phyloP scores from a whole-genome alignment of 2,329 filamentous ascomycete genomes.

The Xylaria sp. region DNA sequence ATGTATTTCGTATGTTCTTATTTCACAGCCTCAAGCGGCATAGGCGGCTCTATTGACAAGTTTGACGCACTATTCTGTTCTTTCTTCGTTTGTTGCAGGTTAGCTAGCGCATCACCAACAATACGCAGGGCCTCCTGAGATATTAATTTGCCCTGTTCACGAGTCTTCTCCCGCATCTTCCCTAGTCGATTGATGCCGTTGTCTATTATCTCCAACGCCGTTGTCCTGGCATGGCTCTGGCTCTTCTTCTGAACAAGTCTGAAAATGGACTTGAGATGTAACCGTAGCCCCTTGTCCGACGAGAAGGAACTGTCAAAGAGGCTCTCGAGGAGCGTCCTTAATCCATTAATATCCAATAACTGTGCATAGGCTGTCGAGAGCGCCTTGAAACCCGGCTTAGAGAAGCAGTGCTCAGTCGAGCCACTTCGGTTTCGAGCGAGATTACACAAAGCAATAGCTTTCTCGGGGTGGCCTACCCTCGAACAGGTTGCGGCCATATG shows the following conservation, averaged over 20 bases:
- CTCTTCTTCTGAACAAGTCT: constrained; percentile 18
- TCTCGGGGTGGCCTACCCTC: constrained; percentile 21
- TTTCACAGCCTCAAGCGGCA: not conserved
- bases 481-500: constrained; percentile 26
- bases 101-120: constrained; percentile 23
- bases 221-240: not conserved
- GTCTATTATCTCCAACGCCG: constrained; percentile 20
- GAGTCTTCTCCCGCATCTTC: constrained; percentile 15
- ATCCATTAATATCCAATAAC: constrained; percentile 20
- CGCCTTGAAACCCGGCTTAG: constrained; percentile 22
- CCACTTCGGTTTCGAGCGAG: constrained; percentile 26
- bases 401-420: constrained; percentile 26
- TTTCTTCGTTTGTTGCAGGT: constrained; percentile 11
- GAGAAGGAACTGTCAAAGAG: constrained; percentile 21
- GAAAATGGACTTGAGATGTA: constrained; percentile 22
- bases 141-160: constrained; percentile 19
- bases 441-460: constrained; percentile 28
- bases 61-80: not conserved
- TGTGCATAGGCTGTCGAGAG: constrained; percentile 26
- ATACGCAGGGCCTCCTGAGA: constrained; percentile 26
- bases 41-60: not conserved
- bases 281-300: constrained; percentile 20
- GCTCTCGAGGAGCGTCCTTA: constrained; percentile 23
- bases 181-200: constrained; percentile 12
- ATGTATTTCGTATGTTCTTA: not conserved